Conservation (phyloP, 2,329 filamentous ascomycete genomes). For the Neoascochyta sp. region DNA sequence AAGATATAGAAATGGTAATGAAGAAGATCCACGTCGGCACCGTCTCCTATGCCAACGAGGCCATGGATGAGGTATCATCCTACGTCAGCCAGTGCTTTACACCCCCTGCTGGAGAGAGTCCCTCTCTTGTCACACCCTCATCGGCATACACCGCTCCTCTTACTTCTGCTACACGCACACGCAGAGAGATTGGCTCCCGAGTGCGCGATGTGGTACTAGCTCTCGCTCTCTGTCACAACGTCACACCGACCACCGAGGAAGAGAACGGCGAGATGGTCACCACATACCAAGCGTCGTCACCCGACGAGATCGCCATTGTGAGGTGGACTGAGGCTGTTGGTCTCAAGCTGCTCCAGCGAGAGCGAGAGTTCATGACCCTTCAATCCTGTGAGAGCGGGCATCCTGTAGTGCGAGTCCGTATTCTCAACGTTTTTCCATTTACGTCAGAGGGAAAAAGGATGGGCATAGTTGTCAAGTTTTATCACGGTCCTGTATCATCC, state of each 20-base stretch:
- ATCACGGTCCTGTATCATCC: conserved; percentile 41
- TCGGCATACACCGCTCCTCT: conserved; percentile 62
- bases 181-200: conserved; percentile 87
- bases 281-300: conserved; percentile 93
- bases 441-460: conserved; percentile 97
- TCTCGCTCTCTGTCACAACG: conserved; percentile 91
- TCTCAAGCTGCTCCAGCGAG: conserved; percentile 75
- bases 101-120: conserved; percentile 28
- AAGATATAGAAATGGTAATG: conserved; percentile 77
- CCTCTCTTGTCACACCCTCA: conserved; percentile 67
- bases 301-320: conserved; percentile 97
- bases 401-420: conserved; percentile 76
- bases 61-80: conserved; percentile 91
- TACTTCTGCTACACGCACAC: conserved; percentile 69
- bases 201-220: conserved; percentile 92
- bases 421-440: conserved; percentile 94
- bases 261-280: conserved; percentile 72
- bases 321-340: conserved; percentile 93
- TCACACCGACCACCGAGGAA: conserved; percentile 86
- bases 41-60: conserved; percentile 95
- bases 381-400: conserved; percentile 71
- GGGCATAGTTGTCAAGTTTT: conserved; percentile 92
- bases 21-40: conserved; percentile 98
- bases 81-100: conserved; percentile 85
- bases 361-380: conserved; percentile 79